Conservation (phyloP, 306 rosid species). For the Malus sylvestris region DNA sequence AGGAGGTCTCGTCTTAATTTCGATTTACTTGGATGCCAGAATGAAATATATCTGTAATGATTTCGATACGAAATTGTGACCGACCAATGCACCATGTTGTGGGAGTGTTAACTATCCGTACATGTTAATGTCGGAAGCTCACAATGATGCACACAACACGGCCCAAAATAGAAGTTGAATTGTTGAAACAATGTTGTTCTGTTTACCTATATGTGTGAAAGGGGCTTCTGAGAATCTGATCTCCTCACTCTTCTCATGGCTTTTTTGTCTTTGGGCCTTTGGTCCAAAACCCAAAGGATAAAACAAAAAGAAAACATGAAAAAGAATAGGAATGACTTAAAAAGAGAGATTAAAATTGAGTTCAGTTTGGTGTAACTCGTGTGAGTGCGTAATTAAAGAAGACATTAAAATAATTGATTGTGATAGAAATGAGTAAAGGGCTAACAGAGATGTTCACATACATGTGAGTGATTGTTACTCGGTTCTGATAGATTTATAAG, state of each 20-base stretch:
- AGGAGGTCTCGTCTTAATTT: no score
- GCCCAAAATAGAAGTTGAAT: not conserved
- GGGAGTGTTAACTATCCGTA: not conserved
- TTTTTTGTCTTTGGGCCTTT: not conserved
- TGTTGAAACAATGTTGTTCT: not conserved
- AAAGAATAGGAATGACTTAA: no score
- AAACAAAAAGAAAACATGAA: not conserved
- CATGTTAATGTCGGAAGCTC: not conserved
- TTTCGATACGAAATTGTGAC: not conserved
- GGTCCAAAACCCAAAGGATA: not conserved
- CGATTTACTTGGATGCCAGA: no score
- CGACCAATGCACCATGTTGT: no score
- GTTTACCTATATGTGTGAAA: not conserved
- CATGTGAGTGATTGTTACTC: not conserved
- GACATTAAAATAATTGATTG: not conserved
- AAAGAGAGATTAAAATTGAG: not conserved
- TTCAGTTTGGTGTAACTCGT: not conserved
- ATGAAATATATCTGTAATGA: not conserved
- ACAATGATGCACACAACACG: no score
- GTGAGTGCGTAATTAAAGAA: not conserved
- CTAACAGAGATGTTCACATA: not conserved
- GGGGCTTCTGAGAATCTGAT: not conserved
- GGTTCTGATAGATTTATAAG: no score
- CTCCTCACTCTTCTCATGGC: not conserved
- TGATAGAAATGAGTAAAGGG: not conserved